Evolutionary conservation across 1,284 basidiomycete genomes (phyloP).

Genomic region (Puccinia triticina): DNA sequence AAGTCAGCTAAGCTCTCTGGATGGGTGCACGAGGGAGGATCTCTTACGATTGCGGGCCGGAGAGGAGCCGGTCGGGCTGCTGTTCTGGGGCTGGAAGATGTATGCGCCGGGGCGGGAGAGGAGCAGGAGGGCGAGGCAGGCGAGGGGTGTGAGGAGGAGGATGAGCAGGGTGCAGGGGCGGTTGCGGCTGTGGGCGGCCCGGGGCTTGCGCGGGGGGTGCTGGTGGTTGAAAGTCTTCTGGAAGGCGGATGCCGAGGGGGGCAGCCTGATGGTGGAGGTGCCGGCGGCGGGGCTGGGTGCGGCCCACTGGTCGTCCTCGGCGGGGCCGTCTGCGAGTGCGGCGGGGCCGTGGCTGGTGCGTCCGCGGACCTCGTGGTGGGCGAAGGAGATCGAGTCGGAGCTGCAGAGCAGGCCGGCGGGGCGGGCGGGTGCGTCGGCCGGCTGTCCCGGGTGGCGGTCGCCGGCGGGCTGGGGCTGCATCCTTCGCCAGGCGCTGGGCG

Average conservation of each 20-base stretch:
- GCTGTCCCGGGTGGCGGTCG: too few species aligned
- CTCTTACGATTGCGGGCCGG: too few species aligned
- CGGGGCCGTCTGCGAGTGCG: background rate
- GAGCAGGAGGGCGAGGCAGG: background rate
- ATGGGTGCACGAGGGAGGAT: too few species aligned
- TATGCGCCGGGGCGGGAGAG: background rate
- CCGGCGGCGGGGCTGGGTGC: background rate
- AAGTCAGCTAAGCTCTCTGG: background rate
- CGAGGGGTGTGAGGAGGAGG: background rate
- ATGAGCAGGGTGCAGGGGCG: background rate
- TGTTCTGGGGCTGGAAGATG: background rate
- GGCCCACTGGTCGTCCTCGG: background rate
- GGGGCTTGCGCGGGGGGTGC: background rate
- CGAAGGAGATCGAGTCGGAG: background rate
- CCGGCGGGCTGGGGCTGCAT: too few species aligned
- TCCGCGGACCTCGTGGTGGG: background rate
- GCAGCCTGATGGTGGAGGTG: background rate
- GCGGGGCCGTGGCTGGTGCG: background rate
- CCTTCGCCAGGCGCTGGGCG: too few species aligned
- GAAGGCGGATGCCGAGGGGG: background rate
- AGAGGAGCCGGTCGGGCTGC: background rate
- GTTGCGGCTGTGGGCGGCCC: background rate
- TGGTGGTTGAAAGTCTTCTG: background rate
- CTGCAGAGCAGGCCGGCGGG: too few species aligned
- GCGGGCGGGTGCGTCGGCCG: too few species aligned